phyloP scores from a whole-genome alignment of 495 filamentous ascomycete genomes.

The Aspergillus panamensis region DNA sequence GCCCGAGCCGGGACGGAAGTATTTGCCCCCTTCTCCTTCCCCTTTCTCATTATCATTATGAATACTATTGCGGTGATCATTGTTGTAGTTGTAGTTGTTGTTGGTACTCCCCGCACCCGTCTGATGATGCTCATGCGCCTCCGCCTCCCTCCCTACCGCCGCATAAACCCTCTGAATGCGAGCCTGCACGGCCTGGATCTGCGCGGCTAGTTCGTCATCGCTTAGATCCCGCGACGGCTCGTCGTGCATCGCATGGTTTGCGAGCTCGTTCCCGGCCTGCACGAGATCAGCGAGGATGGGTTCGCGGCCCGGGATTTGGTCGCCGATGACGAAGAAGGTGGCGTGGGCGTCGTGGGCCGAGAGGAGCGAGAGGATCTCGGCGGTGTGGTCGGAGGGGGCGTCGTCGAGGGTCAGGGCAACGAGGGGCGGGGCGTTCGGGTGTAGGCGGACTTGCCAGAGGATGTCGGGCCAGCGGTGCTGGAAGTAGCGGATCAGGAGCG shows the following conservation, averaged over 20 bases:
- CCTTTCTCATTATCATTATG: background rate
- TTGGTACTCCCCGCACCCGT: too few species aligned
- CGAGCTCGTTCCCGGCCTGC: constrained; percentile 65
- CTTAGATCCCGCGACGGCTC: constrained; percentile 57
- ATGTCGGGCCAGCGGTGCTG: constrained; percentile 70
- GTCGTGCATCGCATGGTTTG: constrained; percentile 83
- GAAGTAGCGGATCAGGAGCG: constrained; percentile 61
- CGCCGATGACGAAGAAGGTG: constrained; percentile 79
- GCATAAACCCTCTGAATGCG: constrained; percentile 39
- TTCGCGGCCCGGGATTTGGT: constrained; percentile 63
- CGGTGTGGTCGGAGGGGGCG: constrained; percentile 68
- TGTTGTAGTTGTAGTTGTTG: background rate
- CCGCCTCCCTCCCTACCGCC: constrained; percentile 1
- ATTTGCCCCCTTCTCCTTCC: constrained; percentile 21
- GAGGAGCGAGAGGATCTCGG: constrained; percentile 64
- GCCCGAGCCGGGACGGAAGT: constrained; percentile 78
- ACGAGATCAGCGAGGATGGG: constrained; percentile 57
- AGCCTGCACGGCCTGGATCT: constrained; percentile 41
- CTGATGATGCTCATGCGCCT: constrained; percentile 14
- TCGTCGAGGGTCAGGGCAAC: constrained; percentile 85
- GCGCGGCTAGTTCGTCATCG: constrained; percentile 31
- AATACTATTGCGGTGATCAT: background rate
- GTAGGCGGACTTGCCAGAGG: constrained; percentile 58
- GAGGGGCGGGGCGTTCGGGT: constrained; percentile 25
- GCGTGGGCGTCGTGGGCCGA: constrained; percentile 55